Base-by-base conservation (phyloP, 1,139 yeast species). In the Nakaseomyces sp. region DNA sequence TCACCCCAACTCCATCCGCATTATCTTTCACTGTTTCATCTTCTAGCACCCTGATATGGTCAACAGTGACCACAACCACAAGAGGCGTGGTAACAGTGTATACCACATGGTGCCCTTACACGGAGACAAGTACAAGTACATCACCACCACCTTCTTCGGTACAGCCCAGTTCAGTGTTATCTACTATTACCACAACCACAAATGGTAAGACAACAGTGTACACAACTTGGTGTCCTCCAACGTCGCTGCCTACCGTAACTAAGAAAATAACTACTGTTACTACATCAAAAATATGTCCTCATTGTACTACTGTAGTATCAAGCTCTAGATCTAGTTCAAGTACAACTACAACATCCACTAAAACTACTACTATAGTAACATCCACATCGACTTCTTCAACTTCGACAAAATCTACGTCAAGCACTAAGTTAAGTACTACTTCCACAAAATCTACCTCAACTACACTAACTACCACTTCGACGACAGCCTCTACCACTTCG, bases 1-100 rank as follows among this genome's bases (percentile, higher is more conserved):
- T 66, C 10, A 16, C 29, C 19, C 32, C 32, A 6, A 2, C n/a
- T 10, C 5, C 37, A 32, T 13, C 37, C 7, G 13, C 37, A 15
- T 24, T 12, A 7, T 6, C 24, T n/a, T 4, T 32, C 13, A 18
- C 37, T 9, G 37, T 32, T 5, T 32, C 37, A 7, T n/a, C 19
- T 13, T 15, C 22, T 9, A 22, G 28, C 15, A 40, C 42, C 4
- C 17, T 28, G 25, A n/a, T 20, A 15, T 22, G 25, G 15, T 41
- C 43, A 12, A 41, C 43, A 18, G 32, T 35, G 4, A 35, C 39
- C 12, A 35, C 40, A n/a, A 41, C 43, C 6, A 20, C 39, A 15
- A 15, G 24, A 5, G 43, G 43, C 6, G 40, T 36, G 4, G 32
- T 37, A 8, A 41, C 43, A 7, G 35, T 41, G 35, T 41, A 35